These are phyloP conservation scores for Gaeumannomyces sp. DNA, from an alignment of 2,329 filamentous ascomycete species.

Conservation along the genomic window DNA sequence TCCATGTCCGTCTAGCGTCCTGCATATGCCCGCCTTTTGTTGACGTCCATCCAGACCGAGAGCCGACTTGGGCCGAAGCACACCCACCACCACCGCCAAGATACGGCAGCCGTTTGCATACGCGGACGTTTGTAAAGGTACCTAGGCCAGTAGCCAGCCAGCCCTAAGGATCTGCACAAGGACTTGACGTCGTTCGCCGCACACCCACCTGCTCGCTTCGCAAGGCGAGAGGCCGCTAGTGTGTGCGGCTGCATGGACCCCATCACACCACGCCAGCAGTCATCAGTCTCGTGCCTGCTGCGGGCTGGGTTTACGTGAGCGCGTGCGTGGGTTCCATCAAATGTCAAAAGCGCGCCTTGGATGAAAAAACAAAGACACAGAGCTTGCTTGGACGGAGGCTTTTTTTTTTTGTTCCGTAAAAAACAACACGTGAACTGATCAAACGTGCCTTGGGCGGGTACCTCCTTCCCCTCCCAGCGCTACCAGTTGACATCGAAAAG, in stretches of 20 bases:
- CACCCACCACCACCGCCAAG: background rate
- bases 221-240: too few species aligned
- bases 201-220: background rate
- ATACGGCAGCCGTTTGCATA: background rate
- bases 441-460: too few species aligned
- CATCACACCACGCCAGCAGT: background rate
- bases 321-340: background rate
- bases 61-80: background rate
- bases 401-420: background rate
- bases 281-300: constrained; percentile 1
- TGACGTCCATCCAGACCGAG: background rate
- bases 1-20: background rate
- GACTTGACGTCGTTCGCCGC: too few species aligned
- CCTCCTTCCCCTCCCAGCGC: too few species aligned
- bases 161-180: background rate
- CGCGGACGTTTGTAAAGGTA: too few species aligned
- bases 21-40: background rate
- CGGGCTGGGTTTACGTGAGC: background rate
- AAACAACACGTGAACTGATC: too few species aligned
- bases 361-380: too few species aligned
- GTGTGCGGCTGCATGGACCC: background rate
- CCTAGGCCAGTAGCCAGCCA: too few species aligned
- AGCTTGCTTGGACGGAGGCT: too few species aligned
- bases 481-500: too few species aligned
- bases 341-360: too few species aligned